phyloP scores from a whole-genome alignment of 177 flowering plant species.

The Vitis hybrid region DNA sequence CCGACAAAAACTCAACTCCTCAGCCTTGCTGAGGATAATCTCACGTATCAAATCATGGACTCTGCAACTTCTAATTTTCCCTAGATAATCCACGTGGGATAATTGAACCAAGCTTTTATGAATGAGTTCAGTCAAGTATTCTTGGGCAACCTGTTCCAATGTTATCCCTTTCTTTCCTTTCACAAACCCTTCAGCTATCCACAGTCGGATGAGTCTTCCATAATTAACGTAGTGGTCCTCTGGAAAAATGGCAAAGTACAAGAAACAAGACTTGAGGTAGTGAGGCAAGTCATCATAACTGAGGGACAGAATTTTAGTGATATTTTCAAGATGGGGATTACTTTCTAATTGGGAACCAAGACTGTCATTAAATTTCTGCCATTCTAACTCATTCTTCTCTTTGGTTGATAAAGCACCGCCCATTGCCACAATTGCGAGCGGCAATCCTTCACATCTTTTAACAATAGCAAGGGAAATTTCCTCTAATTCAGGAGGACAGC shows the following conservation, averaged over 20 bases:
- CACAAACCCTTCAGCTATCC: slow-evolving; percentile 36
- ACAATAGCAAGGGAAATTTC: too few species aligned
- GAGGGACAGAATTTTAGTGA: not conserved
- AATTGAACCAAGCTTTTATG: slow-evolving; percentile 22
- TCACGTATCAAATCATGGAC: not conserved
- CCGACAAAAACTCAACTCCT: too few species aligned
- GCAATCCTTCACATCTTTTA: too few species aligned
- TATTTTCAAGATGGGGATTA: slow-evolving; percentile 6
- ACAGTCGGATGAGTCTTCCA: slow-evolving; percentile 15
- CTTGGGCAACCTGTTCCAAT: slow-evolving; percentile 18
- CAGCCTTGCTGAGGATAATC: too few species aligned
- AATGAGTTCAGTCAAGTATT: slow-evolving; percentile 18
- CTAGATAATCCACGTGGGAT: not conserved
- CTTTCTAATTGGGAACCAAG: slow-evolving; percentile 1
- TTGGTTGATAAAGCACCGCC: slow-evolving; percentile 8
- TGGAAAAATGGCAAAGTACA: slow-evolving; percentile 12
- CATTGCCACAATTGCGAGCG: too few species aligned
- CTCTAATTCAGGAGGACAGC: too few species aligned
- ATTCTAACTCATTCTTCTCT: not conserved
- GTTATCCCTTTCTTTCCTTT: not conserved
- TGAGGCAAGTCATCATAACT: slow-evolving; percentile 16
- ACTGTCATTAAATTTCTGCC: slow-evolving; percentile 9
- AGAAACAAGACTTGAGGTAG: slow-evolving; percentile 15
- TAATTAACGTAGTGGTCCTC: not conserved
- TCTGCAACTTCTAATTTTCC: not conserved